These are phyloP conservation scores for Massariosphaeria phaeospora DNA, from an alignment of 495 filamentous ascomycete genomes.

Conservation along the genomic window DNA sequence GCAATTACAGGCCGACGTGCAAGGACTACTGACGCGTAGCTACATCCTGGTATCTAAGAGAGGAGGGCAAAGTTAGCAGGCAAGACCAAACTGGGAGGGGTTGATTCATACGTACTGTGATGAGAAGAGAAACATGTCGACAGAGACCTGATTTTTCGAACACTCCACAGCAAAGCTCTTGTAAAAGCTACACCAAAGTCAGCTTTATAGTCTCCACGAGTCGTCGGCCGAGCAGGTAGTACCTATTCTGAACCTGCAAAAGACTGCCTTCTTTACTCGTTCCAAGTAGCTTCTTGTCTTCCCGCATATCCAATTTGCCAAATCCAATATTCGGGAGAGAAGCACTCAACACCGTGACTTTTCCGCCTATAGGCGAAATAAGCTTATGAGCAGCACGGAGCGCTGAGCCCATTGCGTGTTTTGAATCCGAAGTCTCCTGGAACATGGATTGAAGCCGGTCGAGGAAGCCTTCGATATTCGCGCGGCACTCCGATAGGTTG, in stretches of 20 bases:
- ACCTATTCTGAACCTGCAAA: slow-evolving; percentile 78
- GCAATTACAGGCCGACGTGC: too few species aligned
- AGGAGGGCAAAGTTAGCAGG: background rate
- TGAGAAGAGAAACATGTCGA: slow-evolving; percentile 99
- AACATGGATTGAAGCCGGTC: slow-evolving; percentile 94
- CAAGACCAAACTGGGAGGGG: background rate
- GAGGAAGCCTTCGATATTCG: slow-evolving; percentile 86
- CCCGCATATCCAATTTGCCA: slow-evolving; percentile 86
- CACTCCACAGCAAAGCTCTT: slow-evolving; percentile 99
- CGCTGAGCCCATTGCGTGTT: slow-evolving; percentile 88
- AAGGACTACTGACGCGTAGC: too few species aligned
- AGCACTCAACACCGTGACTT: slow-evolving; percentile 84
- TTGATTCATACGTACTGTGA: slow-evolving; percentile 55
- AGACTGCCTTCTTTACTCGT: slow-evolving; percentile 85
- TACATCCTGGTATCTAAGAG: slow-evolving; percentile 73
- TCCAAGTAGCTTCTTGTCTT: slow-evolving; percentile 94
- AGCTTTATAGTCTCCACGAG: too few species aligned
- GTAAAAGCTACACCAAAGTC: too few species aligned
- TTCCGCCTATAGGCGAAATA: slow-evolving; percentile 87
- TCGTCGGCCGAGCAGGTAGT: too few species aligned
- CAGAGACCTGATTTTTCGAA: slow-evolving; percentile 95
- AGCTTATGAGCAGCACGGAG: slow-evolving; percentile 90
- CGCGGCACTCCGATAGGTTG: slow-evolving; percentile 79
- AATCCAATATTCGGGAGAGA: slow-evolving; percentile 86
- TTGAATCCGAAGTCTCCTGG: slow-evolving; percentile 79